These are phyloP conservation scores for Fraxinus floribunda DNA, from an alignment of 305 asterid species.

Conservation along the genomic window DNA sequence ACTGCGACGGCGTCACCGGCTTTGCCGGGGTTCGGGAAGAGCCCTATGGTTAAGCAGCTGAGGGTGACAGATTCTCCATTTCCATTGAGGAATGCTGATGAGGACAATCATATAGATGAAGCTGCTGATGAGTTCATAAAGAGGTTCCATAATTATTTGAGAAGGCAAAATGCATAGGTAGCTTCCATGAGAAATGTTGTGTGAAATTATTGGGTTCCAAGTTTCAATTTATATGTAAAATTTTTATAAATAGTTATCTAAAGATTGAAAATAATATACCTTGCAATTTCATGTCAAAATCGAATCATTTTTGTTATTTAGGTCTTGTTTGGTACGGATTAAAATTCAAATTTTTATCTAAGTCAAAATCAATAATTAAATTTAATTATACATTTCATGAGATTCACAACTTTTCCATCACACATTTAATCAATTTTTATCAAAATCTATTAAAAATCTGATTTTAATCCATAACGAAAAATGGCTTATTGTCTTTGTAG, in stretches of 20 bases:
- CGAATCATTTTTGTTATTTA: background rate
- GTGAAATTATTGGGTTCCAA: background rate
- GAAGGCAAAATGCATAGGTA: constrained; percentile 33
- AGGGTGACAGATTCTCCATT: constrained; percentile 42
- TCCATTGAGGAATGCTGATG: constrained; percentile 32
- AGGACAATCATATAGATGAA: constrained; percentile 47
- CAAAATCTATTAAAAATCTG: background rate
- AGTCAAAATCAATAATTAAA: background rate
- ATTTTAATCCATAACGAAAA: background rate
- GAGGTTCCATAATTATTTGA: constrained; percentile 51
- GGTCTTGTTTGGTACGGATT: background rate
- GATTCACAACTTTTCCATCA: background rate
- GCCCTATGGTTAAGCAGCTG: constrained; percentile 51
- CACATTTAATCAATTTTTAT: background rate
- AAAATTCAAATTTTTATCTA: too few species aligned
- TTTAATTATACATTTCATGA: background rate
- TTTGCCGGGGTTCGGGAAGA: constrained; percentile 67
- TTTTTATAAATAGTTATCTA: background rate
- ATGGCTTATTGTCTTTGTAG: background rate
- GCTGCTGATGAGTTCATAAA: constrained; percentile 67
- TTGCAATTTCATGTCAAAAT: background rate
- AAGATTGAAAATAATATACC: background rate
- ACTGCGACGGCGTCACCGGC: constrained; percentile 54
- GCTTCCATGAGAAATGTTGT: background rate
- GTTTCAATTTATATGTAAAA: background rate